These are phyloP conservation scores for Cynanchum wilfordii DNA, from an alignment of 257 asterid species.

Conservation along the genomic window DNA sequence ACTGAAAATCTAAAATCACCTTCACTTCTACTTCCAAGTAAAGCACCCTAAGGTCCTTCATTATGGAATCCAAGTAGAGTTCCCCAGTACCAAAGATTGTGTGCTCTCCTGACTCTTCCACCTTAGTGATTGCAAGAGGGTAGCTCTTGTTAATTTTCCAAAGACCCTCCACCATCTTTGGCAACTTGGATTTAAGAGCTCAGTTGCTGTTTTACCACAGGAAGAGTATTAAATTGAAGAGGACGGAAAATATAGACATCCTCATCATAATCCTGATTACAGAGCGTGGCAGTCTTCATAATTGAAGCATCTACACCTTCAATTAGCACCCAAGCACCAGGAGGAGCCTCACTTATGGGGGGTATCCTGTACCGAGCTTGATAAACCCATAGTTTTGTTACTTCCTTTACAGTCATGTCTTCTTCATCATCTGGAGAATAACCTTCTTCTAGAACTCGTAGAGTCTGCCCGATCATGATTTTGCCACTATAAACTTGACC, in stretches of 20 bases:
- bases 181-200: conserved; percentile 97
- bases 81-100: conserved; percentile 97
- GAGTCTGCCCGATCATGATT: conserved; percentile 82
- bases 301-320: conserved; percentile 99
- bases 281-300: conserved; percentile 95
- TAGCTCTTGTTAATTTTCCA: conserved; percentile 97
- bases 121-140: conserved; percentile 94
- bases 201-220: conserved; percentile 97
- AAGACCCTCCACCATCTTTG: conserved; percentile 98
- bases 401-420: conserved; percentile 95
- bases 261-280: conserved; percentile 72
- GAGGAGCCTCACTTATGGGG: conserved; percentile 90
- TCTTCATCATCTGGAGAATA: conserved; percentile 99
- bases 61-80: conserved; percentile 82
- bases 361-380: conserved; percentile 98
- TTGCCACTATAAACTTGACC: conserved; percentile 97
- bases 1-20: conserved; percentile 36
- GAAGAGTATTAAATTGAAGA: conserved; percentile 90
- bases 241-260: conserved; percentile 89
- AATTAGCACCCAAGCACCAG: conserved; percentile 98
- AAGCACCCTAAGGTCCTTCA: conserved; percentile 98
- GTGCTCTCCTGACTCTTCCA: conserved; percentile 98
- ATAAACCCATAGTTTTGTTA: conserved; percentile 91
- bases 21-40: conserved; percentile 98
- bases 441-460: conserved; percentile 94